These are phyloP conservation scores for Flagelloscypha sp. DNA, from an alignment of 768 basidiomycete species.

Conservation along the genomic window DNA sequence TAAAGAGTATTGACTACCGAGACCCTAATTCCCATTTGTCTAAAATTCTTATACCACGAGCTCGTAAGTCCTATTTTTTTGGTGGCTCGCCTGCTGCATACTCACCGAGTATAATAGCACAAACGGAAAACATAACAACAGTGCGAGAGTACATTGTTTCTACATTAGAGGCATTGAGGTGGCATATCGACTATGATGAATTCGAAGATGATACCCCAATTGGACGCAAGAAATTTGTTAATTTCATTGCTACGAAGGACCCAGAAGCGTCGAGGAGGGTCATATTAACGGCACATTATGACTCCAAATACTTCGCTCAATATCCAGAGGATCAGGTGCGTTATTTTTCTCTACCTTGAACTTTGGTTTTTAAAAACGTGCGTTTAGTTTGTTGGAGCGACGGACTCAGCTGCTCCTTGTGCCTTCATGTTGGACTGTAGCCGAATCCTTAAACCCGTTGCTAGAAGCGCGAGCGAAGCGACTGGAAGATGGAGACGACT, in stretches of 20 bases:
- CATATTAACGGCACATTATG: slow-evolving; percentile 87
- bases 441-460: slow-evolving; percentile 70
- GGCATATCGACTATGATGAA: slow-evolving; percentile 82
- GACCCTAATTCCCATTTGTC: slow-evolving; percentile 70
- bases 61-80: slow-evolving; percentile 40
- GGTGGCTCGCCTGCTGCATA: slow-evolving; percentile 5
- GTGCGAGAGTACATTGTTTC: slow-evolving; percentile 79
- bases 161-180: slow-evolving; percentile 62
- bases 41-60: slow-evolving; percentile 78
- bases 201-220: slow-evolving; percentile 79
- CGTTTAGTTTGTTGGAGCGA: slow-evolving; percentile 97
- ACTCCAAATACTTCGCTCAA: slow-evolving; percentile 78
- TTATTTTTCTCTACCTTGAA: slow-evolving; percentile 3
- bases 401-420: slow-evolving; percentile 93
- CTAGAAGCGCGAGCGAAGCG: slow-evolving; percentile 52
- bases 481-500: slow-evolving; percentile 46
- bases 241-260: slow-evolving; percentile 93
- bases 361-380: no score
- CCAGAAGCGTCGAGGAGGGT: slow-evolving; percentile 74
- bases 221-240: slow-evolving; percentile 73
- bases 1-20: slow-evolving; percentile 56
- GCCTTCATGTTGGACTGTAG: slow-evolving; percentile 91
- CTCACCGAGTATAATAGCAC: slow-evolving; percentile 41
- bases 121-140: slow-evolving; percentile 67
- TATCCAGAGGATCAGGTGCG: slow-evolving; percentile 71